These are phyloP conservation scores for Aspergillus eucalypticola DNA, from an alignment of 2,329 filamentous ascomycete species.

Conservation along the genomic window DNA sequence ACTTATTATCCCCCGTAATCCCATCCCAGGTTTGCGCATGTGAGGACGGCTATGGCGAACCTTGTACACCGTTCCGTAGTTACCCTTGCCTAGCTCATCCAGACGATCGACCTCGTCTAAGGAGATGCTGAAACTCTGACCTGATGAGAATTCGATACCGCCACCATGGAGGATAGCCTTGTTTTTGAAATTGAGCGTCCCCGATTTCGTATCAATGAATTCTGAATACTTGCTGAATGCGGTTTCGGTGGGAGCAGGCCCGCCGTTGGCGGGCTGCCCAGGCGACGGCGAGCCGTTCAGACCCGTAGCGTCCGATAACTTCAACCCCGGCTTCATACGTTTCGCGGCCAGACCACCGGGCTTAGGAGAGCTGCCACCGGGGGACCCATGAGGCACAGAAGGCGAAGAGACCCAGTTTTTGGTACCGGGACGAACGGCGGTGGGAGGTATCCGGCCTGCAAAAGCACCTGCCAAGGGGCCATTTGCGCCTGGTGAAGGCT, in stretches of 20 bases:
- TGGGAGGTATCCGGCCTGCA: slow-evolving; percentile 31
- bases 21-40: slow-evolving; percentile 61
- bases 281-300: slow-evolving; percentile 51
- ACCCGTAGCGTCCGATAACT: slow-evolving; percentile 51
- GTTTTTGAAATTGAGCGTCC: slow-evolving; percentile 87
- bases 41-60: slow-evolving; percentile 78
- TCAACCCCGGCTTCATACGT: slow-evolving; percentile 49
- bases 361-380: slow-evolving; percentile 43
- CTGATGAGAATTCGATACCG: slow-evolving; percentile 89
- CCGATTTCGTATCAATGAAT: slow-evolving; percentile 87
- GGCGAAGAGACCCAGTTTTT: slow-evolving; percentile 39
- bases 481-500: slow-evolving; percentile 21
- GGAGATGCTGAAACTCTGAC: slow-evolving; percentile 88
- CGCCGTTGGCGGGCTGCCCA: slow-evolving; percentile 29
- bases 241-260: slow-evolving; percentile 46
- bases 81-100: slow-evolving; percentile 93
- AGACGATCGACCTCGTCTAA: slow-evolving; percentile 92
- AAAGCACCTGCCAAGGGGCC: slow-evolving; percentile 34
- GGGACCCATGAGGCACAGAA: slow-evolving; percentile 11
- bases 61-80: slow-evolving; percentile 98
- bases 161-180: slow-evolving; percentile 86
- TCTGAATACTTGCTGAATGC: slow-evolving; percentile 71
- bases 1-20: slow-evolving; percentile 60
- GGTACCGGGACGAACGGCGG: slow-evolving; percentile 29
- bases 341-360: slow-evolving; percentile 50